Conservation (phyloP, 768 basidiomycete genomes). For the Leccinum arenicola region DNA sequence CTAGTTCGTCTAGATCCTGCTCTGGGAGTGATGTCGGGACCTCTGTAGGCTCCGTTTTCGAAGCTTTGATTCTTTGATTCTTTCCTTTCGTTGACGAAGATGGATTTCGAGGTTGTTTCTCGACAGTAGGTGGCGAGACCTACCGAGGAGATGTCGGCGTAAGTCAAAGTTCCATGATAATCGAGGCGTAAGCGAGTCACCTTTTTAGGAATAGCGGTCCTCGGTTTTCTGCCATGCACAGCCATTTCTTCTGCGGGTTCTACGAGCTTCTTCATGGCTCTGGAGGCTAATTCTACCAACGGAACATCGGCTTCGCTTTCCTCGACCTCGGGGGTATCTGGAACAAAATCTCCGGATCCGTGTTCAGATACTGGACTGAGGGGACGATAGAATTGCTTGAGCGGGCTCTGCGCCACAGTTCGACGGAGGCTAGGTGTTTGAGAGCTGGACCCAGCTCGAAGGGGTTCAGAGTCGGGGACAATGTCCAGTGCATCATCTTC, state of each 20-base stretch:
- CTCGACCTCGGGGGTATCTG: slow-evolving; percentile 28
- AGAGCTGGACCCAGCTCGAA: slow-evolving; percentile 29
- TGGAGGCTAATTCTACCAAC: slow-evolving; percentile 31
- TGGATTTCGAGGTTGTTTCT: slow-evolving; percentile 12
- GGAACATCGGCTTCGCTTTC: slow-evolving; percentile 44
- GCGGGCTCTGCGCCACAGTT: slow-evolving; percentile 9
- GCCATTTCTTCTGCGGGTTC: slow-evolving; percentile 1
- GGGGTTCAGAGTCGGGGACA: slow-evolving; percentile 65
- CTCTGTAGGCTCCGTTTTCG: slow-evolving; percentile 31
- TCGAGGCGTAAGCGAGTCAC: slow-evolving; percentile 11
- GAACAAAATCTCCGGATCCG: slow-evolving; percentile 26
- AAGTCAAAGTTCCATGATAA: background rate
- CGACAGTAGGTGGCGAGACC: background rate
- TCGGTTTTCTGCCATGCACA: slow-evolving; percentile 6
- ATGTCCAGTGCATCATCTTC: slow-evolving; percentile 43
- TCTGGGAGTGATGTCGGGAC: slow-evolving; percentile 63
- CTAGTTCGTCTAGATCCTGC: slow-evolving; percentile 38
- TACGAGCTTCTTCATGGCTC: slow-evolving; percentile 9
- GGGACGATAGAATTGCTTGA: slow-evolving; percentile 17
- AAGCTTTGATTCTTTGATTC: slow-evolving; percentile 7
- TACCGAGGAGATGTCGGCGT: slow-evolving; percentile 1
- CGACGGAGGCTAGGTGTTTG: slow-evolving; percentile 8
- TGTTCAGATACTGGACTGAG: slow-evolving; percentile 24
- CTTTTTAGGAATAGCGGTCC: slow-evolving; percentile 10
- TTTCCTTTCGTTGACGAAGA: slow-evolving; percentile 10